These are phyloP conservation scores for Mucor plumbeus DNA, from an alignment of 371 early-diverging fungal genomes.

Conservation along the genomic window DNA sequence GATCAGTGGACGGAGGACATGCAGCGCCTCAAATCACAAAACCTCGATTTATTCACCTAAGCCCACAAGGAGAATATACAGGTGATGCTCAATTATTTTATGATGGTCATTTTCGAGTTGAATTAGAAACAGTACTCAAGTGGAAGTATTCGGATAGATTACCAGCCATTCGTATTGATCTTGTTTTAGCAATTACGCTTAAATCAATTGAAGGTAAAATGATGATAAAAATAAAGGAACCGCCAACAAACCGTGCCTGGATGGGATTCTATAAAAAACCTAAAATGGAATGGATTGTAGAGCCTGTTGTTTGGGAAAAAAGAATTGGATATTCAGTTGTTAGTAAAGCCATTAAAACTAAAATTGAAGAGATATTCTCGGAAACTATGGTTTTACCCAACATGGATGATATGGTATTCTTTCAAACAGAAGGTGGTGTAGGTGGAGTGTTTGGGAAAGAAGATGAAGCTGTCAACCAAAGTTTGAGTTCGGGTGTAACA, in stretches of 20 bases:
- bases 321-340: slow-evolving; percentile 79
- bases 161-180: slow-evolving; percentile 73
- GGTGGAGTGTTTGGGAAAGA: slow-evolving; percentile 65
- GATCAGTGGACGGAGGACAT: slow-evolving; percentile 78
- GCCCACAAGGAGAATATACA: slow-evolving; percentile 71
- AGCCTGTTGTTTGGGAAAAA: slow-evolving; percentile 86
- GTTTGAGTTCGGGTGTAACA: not conserved
- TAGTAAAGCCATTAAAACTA: slow-evolving; percentile 83
- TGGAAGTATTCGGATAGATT: slow-evolving; percentile 50
- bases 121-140: slow-evolving; percentile 66
- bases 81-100: slow-evolving; percentile 81
- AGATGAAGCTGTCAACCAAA: not conserved
- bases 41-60: slow-evolving; percentile 72
- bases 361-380: slow-evolving; percentile 80
- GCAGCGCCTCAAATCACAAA: slow-evolving; percentile 81
- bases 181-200: slow-evolving; percentile 78
- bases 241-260: slow-evolving; percentile 89
- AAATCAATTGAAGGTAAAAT: slow-evolving; percentile 75
- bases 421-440: slow-evolving; percentile 62
- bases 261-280: slow-evolving; percentile 86
- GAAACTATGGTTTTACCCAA: slow-evolving; percentile 87
- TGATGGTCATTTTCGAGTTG: slow-evolving; percentile 73
- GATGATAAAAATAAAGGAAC: slow-evolving; percentile 80
- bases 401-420: slow-evolving; percentile 90
- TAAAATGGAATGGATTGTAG: slow-evolving; percentile 75